phyloP scores from a whole-genome alignment of 73 alveolate genomes.

The Blepharisma stoltei region DNA sequence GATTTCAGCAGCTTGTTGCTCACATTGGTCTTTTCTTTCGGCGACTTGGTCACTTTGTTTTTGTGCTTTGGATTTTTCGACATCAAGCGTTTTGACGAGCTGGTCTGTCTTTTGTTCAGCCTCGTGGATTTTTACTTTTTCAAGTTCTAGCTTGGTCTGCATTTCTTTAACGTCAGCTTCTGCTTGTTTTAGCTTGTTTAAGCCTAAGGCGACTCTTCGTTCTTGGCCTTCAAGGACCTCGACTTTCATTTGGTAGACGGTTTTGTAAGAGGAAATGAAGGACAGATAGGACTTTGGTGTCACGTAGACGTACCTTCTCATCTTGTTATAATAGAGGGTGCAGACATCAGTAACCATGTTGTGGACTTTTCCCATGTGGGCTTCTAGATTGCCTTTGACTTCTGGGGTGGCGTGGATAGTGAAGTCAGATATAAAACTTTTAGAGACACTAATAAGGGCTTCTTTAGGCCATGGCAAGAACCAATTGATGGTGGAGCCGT shows the following conservation, averaged over 20 bases:
- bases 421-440: slow-evolving; percentile 75
- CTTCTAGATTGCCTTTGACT: slow-evolving; percentile 80
- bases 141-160: slow-evolving; percentile 89
- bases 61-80: slow-evolving; percentile 95
- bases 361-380: slow-evolving; percentile 99
- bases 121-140: slow-evolving; percentile 86
- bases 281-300: slow-evolving; percentile 99
- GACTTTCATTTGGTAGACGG: slow-evolving; percentile 88
- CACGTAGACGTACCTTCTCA: slow-evolving; percentile 99
- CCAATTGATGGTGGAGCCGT: slow-evolving; percentile 99
- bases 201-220: slow-evolving; percentile 77
- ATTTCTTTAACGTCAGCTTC: slow-evolving; percentile 86
- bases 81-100: slow-evolving; percentile 85
- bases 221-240: slow-evolving; percentile 89
- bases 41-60: slow-evolving; percentile 97
- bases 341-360: slow-evolving; percentile 93
- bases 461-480: slow-evolving; percentile 99
- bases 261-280: slow-evolving; percentile 97
- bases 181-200: slow-evolving; percentile 86
- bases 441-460: slow-evolving; percentile 95
- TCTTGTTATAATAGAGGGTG: slow-evolving; percentile 94
- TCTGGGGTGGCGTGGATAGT: slow-evolving; percentile 88
- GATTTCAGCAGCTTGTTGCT: slow-evolving; percentile 90
- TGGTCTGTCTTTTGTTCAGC: slow-evolving; percentile 88
- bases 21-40: slow-evolving; percentile 92